Base-by-base conservation (phyloP, 164 flowering plant species). In the Magnolia officinalis region DNA sequence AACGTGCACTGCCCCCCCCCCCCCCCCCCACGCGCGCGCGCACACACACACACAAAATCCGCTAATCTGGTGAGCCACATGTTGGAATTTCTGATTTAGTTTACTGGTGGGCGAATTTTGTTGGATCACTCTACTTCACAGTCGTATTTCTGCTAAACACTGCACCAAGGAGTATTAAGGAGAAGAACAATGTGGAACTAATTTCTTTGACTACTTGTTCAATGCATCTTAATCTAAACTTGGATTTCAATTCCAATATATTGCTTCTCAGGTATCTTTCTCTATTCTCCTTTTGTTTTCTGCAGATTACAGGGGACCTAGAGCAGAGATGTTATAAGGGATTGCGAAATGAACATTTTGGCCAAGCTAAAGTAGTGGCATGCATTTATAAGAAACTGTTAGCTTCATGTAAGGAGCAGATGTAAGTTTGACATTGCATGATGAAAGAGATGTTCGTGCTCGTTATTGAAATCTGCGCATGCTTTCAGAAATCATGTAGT, bases 301-400 rank as follows among this genome's bases (percentile, higher is more conserved):
- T 65, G 61, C 90, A 94, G 98, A 92, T 94, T 29, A 84, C 95
- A 63, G 74, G 21, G 71, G 80, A 80, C 73, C 95, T 94, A 21
- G 97, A 94, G 88, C 97, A 94, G 79, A 87, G 92, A 82, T 94
- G 89, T 81, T 94, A 89, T 89, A 92, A 88, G 84, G 98, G 92
- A 77, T 76, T 94, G 82, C 81, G 98, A 80, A 87, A 31, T 81
- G 94, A 91, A 83, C 90, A 90, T 72, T 89, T 88, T 66, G 80
- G 81, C n/a, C 79, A 79, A 11, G 91, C 85, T 67, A 90, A 92
- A 84, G 80, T 89, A 73, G 91, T 91, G 75, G 80, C 91, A 90
- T 86, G 85, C 82, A 91, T 94, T 50, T 94, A 89, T 82, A 85
- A 86, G 83, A 92, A 89, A 79, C 79, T 92, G 80, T 61, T 79